A percentile compares a stretch with the other conserved stretches of the same genome.
Conservation (phyloP, 2,329 filamentous ascomycete species). For the Penicillium sp. region DNA sequence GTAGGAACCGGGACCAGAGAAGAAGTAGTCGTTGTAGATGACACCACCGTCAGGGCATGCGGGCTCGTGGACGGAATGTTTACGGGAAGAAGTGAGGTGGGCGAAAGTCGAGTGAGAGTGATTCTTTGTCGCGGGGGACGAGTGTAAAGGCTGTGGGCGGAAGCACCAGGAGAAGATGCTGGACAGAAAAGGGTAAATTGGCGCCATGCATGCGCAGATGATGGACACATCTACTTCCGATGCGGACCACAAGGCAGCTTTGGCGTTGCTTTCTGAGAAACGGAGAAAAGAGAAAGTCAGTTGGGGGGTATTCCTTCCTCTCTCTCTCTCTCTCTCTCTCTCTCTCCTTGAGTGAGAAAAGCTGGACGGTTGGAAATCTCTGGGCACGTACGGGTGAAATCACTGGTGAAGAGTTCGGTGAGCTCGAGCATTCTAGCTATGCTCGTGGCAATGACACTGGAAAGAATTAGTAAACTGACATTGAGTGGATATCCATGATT, state of each 20-base stretch:
- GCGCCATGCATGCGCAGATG: conserved; percentile 27
- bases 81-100: conserved; percentile 5
- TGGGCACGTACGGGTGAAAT: conserved; percentile 18
- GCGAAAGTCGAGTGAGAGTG: conserved; percentile 4
- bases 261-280: conserved; percentile 17
- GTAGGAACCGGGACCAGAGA: conserved; percentile 13
- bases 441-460: conserved; percentile 26
- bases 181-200: conserved; percentile 23
- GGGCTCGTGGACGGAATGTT: conserved; percentile 7
- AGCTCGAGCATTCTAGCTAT: conserved; percentile 20
- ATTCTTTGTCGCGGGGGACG: conserved; percentile 11
- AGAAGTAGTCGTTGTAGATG: conserved; percentile 18
- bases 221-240: conserved; percentile 29
- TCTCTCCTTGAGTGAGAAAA: no score
- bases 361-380: no score
- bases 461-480: neutral
- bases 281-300: no score
- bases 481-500: neutral
- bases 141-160: conserved; percentile 10
- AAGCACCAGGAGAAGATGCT: conserved; percentile 22
- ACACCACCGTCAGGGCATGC: conserved; percentile 4
- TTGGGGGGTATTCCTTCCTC: no score
- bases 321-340: no score
- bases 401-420: conserved; percentile 9
- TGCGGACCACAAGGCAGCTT: conserved; percentile 27